Conservation (phyloP, 495 filamentous ascomycete genomes). For the Parachaetomium inaequale region DNA sequence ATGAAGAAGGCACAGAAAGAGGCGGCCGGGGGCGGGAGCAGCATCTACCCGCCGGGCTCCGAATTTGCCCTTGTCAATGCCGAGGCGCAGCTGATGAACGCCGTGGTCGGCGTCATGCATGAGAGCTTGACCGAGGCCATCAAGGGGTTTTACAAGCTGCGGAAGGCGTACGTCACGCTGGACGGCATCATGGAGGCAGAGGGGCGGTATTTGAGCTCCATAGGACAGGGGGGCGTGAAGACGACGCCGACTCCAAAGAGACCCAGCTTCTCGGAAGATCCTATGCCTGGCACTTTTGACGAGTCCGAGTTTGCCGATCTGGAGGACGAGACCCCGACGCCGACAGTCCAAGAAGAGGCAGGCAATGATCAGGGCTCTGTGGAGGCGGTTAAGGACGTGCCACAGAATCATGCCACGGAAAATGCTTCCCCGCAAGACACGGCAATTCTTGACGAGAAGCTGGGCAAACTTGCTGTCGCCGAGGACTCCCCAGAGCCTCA, state of each 20-base stretch:
- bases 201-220: conserved; percentile 37
- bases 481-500: background rate
- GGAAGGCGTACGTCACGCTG: conserved; percentile 83
- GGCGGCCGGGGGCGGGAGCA: conserved; percentile 30
- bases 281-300: conserved; percentile 39
- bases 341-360: conserved; percentile 17
- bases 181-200: conserved; percentile 63
- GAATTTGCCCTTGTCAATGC: conserved; percentile 76
- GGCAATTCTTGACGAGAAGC: conserved; percentile 21
- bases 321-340: conserved; percentile 12
- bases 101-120: conserved; percentile 82
- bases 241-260: conserved; percentile 2
- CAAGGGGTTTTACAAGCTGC: conserved; percentile 86
- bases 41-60: conserved; percentile 72
- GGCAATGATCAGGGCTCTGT: conserved; percentile 29
- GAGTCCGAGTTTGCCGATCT: conserved; percentile 33
- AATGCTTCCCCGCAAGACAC: background rate
- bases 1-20: conserved; percentile 68
- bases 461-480: conserved; percentile 15
- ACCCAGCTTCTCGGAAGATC: conserved; percentile 27
- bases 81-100: conserved; percentile 82
- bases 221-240: conserved; percentile 2
- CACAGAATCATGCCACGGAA: conserved; percentile 24
- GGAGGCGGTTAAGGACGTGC: conserved; percentile 31
- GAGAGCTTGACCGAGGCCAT: conserved; percentile 91